A percentile compares a stretch with the other conserved stretches of the same genome.
phyloP scores from a whole-genome alignment of 805 yeast genomes.

The Candida orba region DNA sequence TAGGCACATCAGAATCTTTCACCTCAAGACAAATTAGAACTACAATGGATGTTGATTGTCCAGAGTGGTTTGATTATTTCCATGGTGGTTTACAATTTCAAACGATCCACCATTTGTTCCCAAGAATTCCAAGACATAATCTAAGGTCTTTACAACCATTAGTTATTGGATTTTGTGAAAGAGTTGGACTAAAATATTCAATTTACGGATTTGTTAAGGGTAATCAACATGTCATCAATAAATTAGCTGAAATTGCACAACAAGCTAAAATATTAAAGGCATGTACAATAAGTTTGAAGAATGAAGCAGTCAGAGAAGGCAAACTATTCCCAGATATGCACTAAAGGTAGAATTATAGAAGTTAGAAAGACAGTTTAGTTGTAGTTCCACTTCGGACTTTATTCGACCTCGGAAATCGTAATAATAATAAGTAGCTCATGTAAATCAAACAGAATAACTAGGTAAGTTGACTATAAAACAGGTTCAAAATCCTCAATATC shows the following conservation, averaged over 20 bases:
- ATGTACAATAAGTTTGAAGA: constrained; percentile 57
- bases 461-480: too few relatives aligned
- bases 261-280: constrained; percentile 74
- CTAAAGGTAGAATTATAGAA: neutral
- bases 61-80: constrained; percentile 82
- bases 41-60: constrained; percentile 94
- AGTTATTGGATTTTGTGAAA: constrained; percentile 68
- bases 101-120: constrained; percentile 85
- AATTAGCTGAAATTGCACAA: constrained; percentile 66
- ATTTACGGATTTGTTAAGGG: constrained; percentile 82
- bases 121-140: constrained; percentile 84
- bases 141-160: constrained; percentile 65
- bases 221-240: constrained; percentile 60
- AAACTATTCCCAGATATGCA: constrained; percentile 11
- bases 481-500: too few relatives aligned
- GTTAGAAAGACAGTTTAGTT: too few relatives aligned
- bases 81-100: constrained; percentile 94
- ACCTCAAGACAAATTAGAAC: constrained; percentile 77
- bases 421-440: too few relatives aligned
- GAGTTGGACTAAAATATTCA: constrained; percentile 70
- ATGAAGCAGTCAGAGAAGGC: constrained; percentile 35
- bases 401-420: too few relatives aligned
- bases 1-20: constrained; percentile 75
- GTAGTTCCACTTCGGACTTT: too few relatives aligned
- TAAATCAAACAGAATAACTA: too few relatives aligned